Percentiles rank a stretch among this genome's conserved stretches.
These are phyloP conservation scores for Pholiota adiposa DNA, from an alignment of 1,284 basidiomycete species.

Conservation along the genomic window DNA sequence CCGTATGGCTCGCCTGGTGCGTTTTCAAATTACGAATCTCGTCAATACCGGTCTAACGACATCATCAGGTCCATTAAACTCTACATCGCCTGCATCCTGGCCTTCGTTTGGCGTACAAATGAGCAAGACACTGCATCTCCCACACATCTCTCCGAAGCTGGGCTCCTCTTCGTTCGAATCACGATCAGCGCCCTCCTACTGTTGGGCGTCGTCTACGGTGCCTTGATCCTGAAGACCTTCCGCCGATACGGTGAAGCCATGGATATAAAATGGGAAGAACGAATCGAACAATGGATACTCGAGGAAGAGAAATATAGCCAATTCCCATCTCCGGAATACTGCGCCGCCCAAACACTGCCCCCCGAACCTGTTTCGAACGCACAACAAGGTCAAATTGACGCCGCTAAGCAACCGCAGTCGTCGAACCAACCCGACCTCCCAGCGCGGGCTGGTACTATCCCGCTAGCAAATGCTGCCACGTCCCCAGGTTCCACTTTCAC, in stretches of 20 bases:
- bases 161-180: conserved; percentile 58
- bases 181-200: conserved; percentile 69
- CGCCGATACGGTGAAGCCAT: conserved; percentile 10
- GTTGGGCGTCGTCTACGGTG: conserved; percentile 49
- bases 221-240: conserved; percentile 43
- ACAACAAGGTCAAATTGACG: too few relatives aligned
- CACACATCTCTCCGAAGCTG: conserved; percentile 53
- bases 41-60: not conserved
- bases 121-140: not conserved
- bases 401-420: too few relatives aligned
- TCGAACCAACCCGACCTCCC: too few relatives aligned
- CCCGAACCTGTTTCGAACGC: too few relatives aligned
- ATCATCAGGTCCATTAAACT: conserved; percentile 52
- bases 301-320: not conserved
- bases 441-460: too few relatives aligned
- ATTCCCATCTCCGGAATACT: too few relatives aligned
- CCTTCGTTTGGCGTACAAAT: conserved; percentile 58
- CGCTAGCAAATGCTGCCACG: too few relatives aligned
- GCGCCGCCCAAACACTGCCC: too few relatives aligned
- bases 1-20: conserved; percentile 63
- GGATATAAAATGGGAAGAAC: conserved; percentile 53
- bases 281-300: not conserved
- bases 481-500: too few relatives aligned
- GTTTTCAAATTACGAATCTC: conserved; percentile 8
- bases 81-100: conserved; percentile 56